Conservation (phyloP, 768 basidiomycete species). For the Baorangia bicolor region DNA sequence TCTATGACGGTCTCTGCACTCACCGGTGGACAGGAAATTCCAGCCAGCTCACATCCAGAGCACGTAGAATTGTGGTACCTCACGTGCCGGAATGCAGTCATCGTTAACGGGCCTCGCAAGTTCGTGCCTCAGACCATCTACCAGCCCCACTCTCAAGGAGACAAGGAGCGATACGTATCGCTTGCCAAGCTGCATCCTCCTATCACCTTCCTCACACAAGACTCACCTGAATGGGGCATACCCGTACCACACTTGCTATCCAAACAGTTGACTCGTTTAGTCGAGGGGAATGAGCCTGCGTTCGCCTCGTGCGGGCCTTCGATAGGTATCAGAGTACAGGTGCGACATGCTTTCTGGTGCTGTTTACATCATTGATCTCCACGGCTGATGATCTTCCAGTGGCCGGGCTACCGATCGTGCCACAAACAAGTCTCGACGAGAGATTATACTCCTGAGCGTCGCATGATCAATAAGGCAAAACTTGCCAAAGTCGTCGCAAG, state of each 20-base stretch:
- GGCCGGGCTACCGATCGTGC: slow-evolving; percentile 74
- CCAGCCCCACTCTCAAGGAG: slow-evolving; percentile 67
- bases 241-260: slow-evolving; percentile 56
- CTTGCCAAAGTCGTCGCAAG: slow-evolving; percentile 72
- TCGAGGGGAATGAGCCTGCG: slow-evolving; percentile 55
- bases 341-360: slow-evolving; percentile 21
- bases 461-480: slow-evolving; percentile 65
- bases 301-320: slow-evolving; percentile 68
- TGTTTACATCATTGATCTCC: background rate
- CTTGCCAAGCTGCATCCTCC: slow-evolving; percentile 57
- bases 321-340: slow-evolving; percentile 69
- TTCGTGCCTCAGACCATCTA: slow-evolving; percentile 70
- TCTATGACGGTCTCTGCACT: background rate
- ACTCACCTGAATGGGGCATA: slow-evolving; percentile 58
- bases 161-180: slow-evolving; percentile 69
- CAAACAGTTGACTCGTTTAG: slow-evolving; percentile 49
- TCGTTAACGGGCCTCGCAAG: slow-evolving; percentile 35
- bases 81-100: background rate
- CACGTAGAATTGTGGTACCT: slow-evolving; percentile 7
- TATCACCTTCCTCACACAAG: slow-evolving; percentile 55
- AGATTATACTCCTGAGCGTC: slow-evolving; percentile 66
- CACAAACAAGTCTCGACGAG: slow-evolving; percentile 69
- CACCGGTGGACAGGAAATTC: background rate
- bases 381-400: slow-evolving; percentile 39
- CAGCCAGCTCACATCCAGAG: background rate